Base-by-base conservation (phyloP, 371 early-diverging fungal genomes). In the Rhizopus arrhizus region DNA sequence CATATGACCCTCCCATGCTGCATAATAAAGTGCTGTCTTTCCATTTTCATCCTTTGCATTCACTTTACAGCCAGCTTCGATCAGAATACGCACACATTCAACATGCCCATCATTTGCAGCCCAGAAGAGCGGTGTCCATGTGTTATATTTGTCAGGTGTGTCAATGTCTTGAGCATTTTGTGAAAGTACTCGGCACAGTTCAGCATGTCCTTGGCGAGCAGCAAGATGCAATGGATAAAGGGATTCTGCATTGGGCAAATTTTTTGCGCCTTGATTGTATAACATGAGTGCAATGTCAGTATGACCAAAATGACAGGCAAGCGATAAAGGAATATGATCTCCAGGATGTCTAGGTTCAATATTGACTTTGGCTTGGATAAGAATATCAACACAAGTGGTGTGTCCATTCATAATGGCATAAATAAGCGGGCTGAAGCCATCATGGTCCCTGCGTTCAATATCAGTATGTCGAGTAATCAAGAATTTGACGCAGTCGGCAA, bases 101-200 rank as follows among this genome's bases (percentile, higher is more conserved):
- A 80, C 74, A 66, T 95, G 89, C 2, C 98, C 98, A 61, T 97
- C 96, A 53, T 88, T 86, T 16, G 94, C 95, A 5, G 96, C 93
- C 81, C 94, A 96, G 61, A 98, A 98, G 4, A 96, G 70, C 0
- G 97, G 95, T 4, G 96, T 92, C 98, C 98, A 98, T 7, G 93
- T 89, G 70, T 93, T 89, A 74, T 95, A 92, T 69, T 88, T 89
- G 73, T 98, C 98, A 3, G 78, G 74, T 9, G 81, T 82, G 43
- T 96, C 89, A n/a, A 93, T 80, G 13, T 91, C 86, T 3, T 69
- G 65, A 3, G 85, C 84, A 43, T 91, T 83, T n/a, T 74, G 80
- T 28, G 94, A 85, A 36, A 98, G 72, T 34, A 93, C 77, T 22
- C 83, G 74, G 33, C 88, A 73, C 9, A 98, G 75, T 3, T 85